phyloP scores from a whole-genome alignment of 2,329 filamentous ascomycete genomes.

The Fusarium sp. region DNA sequence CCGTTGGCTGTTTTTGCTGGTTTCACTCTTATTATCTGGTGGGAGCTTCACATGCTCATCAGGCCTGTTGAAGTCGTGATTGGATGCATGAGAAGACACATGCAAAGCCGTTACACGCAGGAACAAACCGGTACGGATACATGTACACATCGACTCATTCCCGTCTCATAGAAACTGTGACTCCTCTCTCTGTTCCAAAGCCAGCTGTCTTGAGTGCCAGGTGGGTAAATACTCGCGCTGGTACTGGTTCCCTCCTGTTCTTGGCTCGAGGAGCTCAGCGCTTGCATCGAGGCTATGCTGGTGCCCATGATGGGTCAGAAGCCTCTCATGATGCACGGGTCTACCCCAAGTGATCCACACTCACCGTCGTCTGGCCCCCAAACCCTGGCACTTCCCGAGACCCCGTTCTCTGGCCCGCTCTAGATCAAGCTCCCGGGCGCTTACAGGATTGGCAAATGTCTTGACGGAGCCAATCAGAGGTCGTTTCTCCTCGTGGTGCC shows the following conservation, averaged over 20 bases:
- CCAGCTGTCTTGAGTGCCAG: not conserved
- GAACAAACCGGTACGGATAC: not conserved
- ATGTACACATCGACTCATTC: not conserved
- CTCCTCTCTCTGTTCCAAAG: not conserved
- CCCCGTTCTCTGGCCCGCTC: slow-evolving; percentile 29
- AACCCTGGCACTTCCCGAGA: slow-evolving; percentile 31
- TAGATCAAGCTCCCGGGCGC: slow-evolving; percentile 39
- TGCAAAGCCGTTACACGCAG: not conserved
- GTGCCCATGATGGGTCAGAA: slow-evolving; percentile 25
- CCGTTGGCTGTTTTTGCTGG: not conserved
- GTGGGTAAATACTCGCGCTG: not conserved
- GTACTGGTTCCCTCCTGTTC: slow-evolving; percentile 26
- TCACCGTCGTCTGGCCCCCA: slow-evolving; percentile 24
- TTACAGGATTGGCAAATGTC: slow-evolving; percentile 35
- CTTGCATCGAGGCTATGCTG: slow-evolving; percentile 37
- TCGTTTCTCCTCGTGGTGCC: slow-evolving; percentile 4
- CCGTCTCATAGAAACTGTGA: not conserved
- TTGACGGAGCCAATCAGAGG: slow-evolving; percentile 36
- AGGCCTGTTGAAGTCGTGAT: not conserved
- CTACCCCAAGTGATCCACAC: slow-evolving; percentile 24
- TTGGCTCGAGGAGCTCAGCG: slow-evolving; percentile 36
- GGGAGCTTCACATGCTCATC: not conserved
- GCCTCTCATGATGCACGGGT: slow-evolving; percentile 32
- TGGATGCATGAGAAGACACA: not conserved
- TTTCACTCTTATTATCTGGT: not conserved